Evolutionary conservation across 768 basidiomycete species (phyloP), one percentile per base, ranked within the genome.

Genomic region (Kwoniella dejecticola): DNA sequence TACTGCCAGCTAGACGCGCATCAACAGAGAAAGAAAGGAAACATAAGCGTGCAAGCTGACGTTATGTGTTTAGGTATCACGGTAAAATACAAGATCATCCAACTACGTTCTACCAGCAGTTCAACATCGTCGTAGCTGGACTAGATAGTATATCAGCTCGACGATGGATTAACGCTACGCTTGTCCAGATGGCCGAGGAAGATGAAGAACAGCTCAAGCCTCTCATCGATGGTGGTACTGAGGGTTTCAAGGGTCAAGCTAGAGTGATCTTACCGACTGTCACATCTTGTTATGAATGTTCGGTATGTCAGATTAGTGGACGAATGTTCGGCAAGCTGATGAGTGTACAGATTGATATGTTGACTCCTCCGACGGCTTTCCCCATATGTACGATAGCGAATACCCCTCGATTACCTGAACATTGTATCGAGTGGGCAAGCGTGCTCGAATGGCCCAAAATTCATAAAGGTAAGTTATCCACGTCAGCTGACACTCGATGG

Each of bases 341-440:
- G 6, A 24, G 12, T 38, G 11, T 31, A 30, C 52, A 80, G 79
- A 73, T 99, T 48, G 93, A 97, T 76, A 97, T 97, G 90, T 85
- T 97, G 53, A 97, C 96, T 80, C 97, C 97, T 65, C 94, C 88
- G 0, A 96, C 93, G 40, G 89, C 88, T 12, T 99, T 94, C 78
- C 96, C 96, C 1, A 97, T 99, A 57, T 99, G 96, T 76, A 99
- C 96, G 5, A 98, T 99, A 68, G 95, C 96, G 60, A 98, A 98
- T 76, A 99, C 96, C 0, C 96, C 96, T 26, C 89, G 96, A 58
- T 83, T 97, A 23, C 96, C 96, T 1, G 96, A 99, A 73, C 96
- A 99, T 73, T 98, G 96, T 75, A 97, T 99, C 71, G 96, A 98
- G 80, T 99, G 96, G 96, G 96, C 96, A 0, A 94, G 91, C 40